A percentile compares a stretch with the other conserved stretches of the same genome.
These are phyloP conservation scores for Darksidea phi DNA, from an alignment of 495 filamentous ascomycete species.

Conservation along the genomic window DNA sequence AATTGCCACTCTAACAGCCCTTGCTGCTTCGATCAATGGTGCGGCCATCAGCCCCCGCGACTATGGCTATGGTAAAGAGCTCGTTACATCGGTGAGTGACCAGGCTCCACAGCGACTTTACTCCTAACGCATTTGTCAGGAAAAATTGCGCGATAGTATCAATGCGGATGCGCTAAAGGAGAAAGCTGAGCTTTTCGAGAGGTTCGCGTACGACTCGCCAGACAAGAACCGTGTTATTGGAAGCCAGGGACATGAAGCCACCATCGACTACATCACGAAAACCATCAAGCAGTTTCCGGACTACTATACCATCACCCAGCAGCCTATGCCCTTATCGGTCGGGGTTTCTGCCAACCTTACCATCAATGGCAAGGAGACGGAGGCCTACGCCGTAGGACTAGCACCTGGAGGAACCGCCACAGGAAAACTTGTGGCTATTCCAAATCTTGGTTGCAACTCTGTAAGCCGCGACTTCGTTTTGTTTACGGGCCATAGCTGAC, in stretches of 20 bases:
- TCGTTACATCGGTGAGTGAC: not conserved
- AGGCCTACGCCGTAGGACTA: conserved; percentile 42
- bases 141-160: conserved; percentile 47
- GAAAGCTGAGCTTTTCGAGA: conserved; percentile 45
- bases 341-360: conserved; percentile 40
- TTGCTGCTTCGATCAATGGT: conserved; percentile 3
- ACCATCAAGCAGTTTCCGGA: conserved; percentile 47
- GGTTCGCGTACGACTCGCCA: conserved; percentile 50
- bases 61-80: conserved; percentile 1
- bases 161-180: conserved; percentile 41
- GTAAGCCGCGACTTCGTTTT: not conserved
- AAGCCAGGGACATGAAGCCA: conserved; percentile 60
- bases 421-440: conserved; percentile 49
- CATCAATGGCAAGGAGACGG: conserved; percentile 37
- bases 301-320: conserved; percentile 62
- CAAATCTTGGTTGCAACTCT: conserved; percentile 57
- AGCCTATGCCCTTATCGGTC: conserved; percentile 51
- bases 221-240: conserved; percentile 61
- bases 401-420: conserved; percentile 52
- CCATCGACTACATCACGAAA: conserved; percentile 60
- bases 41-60: not conserved
- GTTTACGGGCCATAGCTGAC: not conserved
- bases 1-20: conserved; percentile 5
- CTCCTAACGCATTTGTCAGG: conserved; percentile 8
- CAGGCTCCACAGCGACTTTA: not conserved